Evolutionary conservation across 768 basidiomycete genomes (phyloP).

Genomic region (Cubamyces lactineus): DNA sequence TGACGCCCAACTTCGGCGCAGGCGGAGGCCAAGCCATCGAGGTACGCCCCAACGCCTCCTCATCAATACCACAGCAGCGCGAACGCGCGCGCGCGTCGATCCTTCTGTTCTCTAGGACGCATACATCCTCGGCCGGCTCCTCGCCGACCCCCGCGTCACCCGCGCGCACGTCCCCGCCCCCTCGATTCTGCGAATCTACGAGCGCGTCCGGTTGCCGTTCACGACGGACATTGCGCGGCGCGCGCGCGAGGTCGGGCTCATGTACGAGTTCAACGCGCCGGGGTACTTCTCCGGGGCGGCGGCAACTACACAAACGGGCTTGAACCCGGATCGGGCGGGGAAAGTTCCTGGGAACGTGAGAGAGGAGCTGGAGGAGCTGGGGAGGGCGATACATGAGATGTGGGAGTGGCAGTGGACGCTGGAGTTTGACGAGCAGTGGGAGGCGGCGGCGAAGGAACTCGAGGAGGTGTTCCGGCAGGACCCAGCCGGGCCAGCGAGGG

Average conservation of each 20-base stretch:
- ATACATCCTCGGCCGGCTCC: constrained; percentile 31
- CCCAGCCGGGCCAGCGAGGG: not conserved
- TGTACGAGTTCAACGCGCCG: constrained; percentile 27
- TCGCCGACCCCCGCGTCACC: constrained; percentile 22
- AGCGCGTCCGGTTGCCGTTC: constrained; percentile 28
- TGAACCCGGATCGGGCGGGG: not conserved
- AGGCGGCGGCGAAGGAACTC: constrained; percentile 20
- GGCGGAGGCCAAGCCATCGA: constrained; percentile 33
- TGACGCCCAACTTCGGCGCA: constrained; percentile 29
- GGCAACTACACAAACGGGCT: too few relatives aligned
- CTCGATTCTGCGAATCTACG: constrained; percentile 25
- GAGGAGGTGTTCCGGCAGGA: not conserved
- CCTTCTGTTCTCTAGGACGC: too few relatives aligned
- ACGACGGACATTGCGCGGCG: constrained; percentile 19
- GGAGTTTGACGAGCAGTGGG: constrained; percentile 24
- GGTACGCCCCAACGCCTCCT: not conserved
- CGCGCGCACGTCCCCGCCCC: constrained; percentile 14
- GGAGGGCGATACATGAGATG: constrained; percentile 18
- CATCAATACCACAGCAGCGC: too few relatives aligned
- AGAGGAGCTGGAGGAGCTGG: constrained; percentile 23
- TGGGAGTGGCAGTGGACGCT: constrained; percentile 26
- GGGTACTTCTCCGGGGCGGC: constrained; percentile 32
- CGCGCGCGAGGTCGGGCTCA: constrained; percentile 26
- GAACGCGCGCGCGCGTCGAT: too few relatives aligned
- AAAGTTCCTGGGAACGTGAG: not conserved